Evolutionary conservation across 2,329 filamentous ascomycete genomes (phyloP).

Genomic region (Diaporthe citrichinensis): DNA sequence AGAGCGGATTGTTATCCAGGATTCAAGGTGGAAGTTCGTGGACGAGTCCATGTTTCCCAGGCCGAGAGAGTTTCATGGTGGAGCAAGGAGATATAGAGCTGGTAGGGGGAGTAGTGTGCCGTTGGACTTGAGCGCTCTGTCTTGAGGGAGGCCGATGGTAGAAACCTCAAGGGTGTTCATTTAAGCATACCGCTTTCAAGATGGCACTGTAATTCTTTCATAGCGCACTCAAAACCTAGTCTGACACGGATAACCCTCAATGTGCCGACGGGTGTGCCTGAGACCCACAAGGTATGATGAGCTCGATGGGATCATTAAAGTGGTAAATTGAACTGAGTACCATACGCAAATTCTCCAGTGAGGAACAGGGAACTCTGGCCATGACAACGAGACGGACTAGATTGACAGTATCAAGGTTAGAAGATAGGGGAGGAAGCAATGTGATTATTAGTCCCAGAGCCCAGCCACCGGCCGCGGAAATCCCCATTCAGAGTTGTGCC

Average conservation of each 20-base stretch:
- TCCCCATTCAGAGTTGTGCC: background rate
- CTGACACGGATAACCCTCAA: background rate
- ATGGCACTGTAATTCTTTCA: background rate
- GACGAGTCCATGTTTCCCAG: slow-evolving; percentile 86
- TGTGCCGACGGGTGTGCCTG: background rate
- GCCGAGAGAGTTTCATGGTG: slow-evolving; percentile 84
- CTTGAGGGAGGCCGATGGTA: slow-evolving; percentile 1
- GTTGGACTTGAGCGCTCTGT: slow-evolving; percentile 79
- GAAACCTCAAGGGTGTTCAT: too few species aligned
- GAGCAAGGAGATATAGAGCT: slow-evolving; percentile 84
- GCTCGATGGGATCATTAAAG: background rate
- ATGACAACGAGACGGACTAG: background rate
- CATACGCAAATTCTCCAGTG: too few species aligned
- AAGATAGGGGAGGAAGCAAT: background rate
- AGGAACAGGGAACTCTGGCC: background rate
- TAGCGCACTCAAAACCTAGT: background rate
- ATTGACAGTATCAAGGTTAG: background rate
- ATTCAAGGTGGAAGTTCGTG: slow-evolving; percentile 89
- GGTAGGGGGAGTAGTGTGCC: slow-evolving; percentile 95
- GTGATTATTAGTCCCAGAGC: background rate
- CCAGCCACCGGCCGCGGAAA: background rate
- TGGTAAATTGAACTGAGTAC: background rate
- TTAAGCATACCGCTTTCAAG: background rate
- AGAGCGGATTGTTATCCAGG: slow-evolving; percentile 74
- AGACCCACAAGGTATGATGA: background rate